Percentiles rank a stretch among this genome's conserved stretches.
These are phyloP conservation scores for Alliaria petiolata DNA, from an alignment of 345 rosid genomes.

Conservation along the genomic window DNA sequence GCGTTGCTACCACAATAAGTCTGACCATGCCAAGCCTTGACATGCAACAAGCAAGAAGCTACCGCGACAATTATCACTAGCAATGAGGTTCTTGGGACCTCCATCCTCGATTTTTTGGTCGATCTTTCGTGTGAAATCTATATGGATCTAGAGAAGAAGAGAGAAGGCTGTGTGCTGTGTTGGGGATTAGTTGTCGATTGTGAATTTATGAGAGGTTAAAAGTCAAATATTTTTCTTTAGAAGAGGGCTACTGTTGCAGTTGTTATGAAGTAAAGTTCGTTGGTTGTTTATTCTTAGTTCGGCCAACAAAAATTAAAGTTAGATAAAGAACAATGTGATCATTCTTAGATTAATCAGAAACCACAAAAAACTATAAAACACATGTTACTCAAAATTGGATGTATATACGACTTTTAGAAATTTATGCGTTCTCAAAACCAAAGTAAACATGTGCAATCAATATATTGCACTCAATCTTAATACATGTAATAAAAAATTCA, in stretches of 20 bases:
- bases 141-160: background rate
- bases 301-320: background rate
- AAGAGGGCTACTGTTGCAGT: background rate
- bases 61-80: background rate
- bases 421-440: too few relatives aligned
- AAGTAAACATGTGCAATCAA: background rate
- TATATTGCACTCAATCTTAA: background rate
- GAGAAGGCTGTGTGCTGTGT: background rate
- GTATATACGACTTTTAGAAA: background rate
- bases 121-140: background rate
- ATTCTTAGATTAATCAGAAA: background rate
- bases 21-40: conserved; percentile 13
- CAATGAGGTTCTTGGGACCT: background rate
- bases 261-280: background rate
- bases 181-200: background rate
- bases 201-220: background rate
- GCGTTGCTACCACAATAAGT: conserved; percentile 9
- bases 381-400: background rate
- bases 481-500: background rate
- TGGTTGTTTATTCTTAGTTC: background rate
- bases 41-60: background rate
- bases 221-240: background rate
- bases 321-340: too few relatives aligned
- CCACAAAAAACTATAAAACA: background rate
- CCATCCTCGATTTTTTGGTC: background rate